Conservation (phyloP, 192 early-diverging fungal species). For the Backusella psychrophila region DNA sequence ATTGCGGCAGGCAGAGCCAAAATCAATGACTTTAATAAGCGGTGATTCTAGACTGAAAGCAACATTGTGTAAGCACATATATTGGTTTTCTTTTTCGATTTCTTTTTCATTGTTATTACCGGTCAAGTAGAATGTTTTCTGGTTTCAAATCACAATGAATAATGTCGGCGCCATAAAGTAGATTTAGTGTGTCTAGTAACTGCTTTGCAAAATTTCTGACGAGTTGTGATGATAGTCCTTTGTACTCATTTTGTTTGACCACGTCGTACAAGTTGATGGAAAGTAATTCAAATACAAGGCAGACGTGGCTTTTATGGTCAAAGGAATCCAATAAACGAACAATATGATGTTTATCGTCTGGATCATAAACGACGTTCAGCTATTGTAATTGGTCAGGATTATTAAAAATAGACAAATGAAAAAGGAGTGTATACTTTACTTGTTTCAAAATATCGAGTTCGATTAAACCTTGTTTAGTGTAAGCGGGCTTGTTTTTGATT, state of each 20-base stretch:
- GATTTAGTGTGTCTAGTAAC: slow-evolving; percentile 83
- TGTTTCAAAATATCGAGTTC: slow-evolving; percentile 91
- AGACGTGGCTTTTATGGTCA: slow-evolving; percentile 88
- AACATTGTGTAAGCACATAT: not conserved
- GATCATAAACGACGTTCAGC: slow-evolving; percentile 83
- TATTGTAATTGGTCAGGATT: slow-evolving; percentile 28
- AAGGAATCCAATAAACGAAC: slow-evolving; percentile 87
- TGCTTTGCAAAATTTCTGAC: slow-evolving; percentile 93
- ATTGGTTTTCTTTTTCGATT: not conserved
- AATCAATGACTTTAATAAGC: slow-evolving; percentile 95
- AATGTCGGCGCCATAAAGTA: slow-evolving; percentile 79
- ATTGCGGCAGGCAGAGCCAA: slow-evolving; percentile 93
- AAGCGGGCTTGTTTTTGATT: slow-evolving; percentile 96
- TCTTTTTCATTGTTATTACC: slow-evolving; percentile 39
- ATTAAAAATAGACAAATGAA: not conserved
- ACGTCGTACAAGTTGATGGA: slow-evolving; percentile 96
- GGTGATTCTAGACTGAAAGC: slow-evolving; percentile 78
- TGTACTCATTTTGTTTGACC: slow-evolving; percentile 95
- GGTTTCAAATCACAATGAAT: slow-evolving; percentile 99
- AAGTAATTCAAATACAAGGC: slow-evolving; percentile 94
- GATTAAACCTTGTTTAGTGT: slow-evolving; percentile 92
- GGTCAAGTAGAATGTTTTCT: slow-evolving; percentile 92
- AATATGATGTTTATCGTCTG: slow-evolving; percentile 82
- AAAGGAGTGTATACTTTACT: slow-evolving; percentile 36
- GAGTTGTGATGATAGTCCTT: slow-evolving; percentile 87